A percentile compares a stretch with the other conserved stretches of the same genome.
Conservation (phyloP, 169 alveolate species). For the Condylostoma magnum region DNA sequence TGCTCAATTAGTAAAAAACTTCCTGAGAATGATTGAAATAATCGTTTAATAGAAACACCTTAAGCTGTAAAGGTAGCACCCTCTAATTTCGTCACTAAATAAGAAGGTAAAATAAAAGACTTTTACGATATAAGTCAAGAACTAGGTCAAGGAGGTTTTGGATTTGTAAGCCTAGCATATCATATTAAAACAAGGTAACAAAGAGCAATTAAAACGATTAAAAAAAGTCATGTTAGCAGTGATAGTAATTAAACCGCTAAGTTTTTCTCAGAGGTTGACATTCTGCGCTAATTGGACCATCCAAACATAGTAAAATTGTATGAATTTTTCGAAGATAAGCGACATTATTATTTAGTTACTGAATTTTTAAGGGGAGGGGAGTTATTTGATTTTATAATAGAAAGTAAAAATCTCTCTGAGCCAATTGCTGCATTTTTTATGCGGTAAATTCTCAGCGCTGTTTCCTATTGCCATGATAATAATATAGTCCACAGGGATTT, state of each 20-base stretch:
- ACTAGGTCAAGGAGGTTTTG: background rate
- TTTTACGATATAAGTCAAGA: background rate
- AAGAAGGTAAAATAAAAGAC: background rate
- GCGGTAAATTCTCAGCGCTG: constrained; percentile 64
- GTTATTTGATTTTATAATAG: constrained; percentile 46
- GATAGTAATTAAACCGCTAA: background rate
- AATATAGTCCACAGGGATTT: constrained; percentile 85
- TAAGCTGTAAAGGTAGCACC: too few relatives aligned
- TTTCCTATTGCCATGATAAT: constrained; percentile 74
- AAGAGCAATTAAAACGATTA: background rate
- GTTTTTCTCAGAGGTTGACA: background rate
- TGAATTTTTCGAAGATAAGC: background rate
- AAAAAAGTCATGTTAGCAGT: background rate
- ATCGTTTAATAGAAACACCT: too few relatives aligned
- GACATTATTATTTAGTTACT: constrained; percentile 20
- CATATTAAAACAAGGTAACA: background rate
- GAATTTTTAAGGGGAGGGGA: constrained; percentile 57
- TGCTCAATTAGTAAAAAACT: too few relatives aligned
- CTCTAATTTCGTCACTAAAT: too few relatives aligned
- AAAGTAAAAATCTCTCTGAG: constrained; percentile 35
- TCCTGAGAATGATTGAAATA: too few relatives aligned
- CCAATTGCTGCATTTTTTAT: constrained; percentile 35
- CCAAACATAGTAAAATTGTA: constrained; percentile 11
- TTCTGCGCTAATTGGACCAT: background rate
- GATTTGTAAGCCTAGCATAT: background rate